Percentiles rank a stretch among this genome's conserved stretches.
Conservation (phyloP, 2,329 filamentous ascomycete species). For the Pezicula rhizophila region DNA sequence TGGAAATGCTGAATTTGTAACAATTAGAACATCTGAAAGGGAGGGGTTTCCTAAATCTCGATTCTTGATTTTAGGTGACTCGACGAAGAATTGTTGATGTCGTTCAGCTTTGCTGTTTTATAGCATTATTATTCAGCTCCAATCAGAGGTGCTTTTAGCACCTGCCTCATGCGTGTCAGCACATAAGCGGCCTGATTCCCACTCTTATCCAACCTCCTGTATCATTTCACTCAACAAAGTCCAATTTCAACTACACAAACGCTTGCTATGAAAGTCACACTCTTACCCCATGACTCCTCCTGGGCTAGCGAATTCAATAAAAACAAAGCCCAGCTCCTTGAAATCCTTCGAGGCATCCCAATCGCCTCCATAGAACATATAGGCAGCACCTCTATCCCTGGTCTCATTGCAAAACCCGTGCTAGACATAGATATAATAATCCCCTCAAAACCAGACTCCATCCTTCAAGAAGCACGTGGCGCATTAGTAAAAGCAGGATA, state of each 20-base stretch:
- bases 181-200: too few relatives aligned
- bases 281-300: constrained; percentile 11
- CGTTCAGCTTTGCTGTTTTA: too few relatives aligned
- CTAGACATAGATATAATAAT: constrained; percentile 48
- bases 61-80: too few relatives aligned
- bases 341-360: constrained; percentile 4
- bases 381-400: constrained; percentile 45
- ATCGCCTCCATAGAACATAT: constrained; percentile 35
- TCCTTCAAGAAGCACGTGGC: constrained; percentile 14
- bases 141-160: too few relatives aligned
- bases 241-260: too few relatives aligned
- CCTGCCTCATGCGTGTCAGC: too few relatives aligned
- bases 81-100: too few relatives aligned
- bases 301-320: constrained; percentile 10
- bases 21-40: too few relatives aligned
- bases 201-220: not conserved
- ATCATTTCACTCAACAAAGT: too few relatives aligned
- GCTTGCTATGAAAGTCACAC: constrained; percentile 9
- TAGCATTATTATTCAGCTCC: too few relatives aligned
- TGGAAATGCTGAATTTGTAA: too few relatives aligned
- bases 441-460: constrained; percentile 18
- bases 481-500: constrained; percentile 29
- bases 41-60: too few relatives aligned
- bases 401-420: constrained; percentile 43
- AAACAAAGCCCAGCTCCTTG: constrained; percentile 5